These are phyloP conservation scores for Lasiodiplodia citricola DNA, from an alignment of 2,329 filamentous ascomycete species.

Conservation along the genomic window DNA sequence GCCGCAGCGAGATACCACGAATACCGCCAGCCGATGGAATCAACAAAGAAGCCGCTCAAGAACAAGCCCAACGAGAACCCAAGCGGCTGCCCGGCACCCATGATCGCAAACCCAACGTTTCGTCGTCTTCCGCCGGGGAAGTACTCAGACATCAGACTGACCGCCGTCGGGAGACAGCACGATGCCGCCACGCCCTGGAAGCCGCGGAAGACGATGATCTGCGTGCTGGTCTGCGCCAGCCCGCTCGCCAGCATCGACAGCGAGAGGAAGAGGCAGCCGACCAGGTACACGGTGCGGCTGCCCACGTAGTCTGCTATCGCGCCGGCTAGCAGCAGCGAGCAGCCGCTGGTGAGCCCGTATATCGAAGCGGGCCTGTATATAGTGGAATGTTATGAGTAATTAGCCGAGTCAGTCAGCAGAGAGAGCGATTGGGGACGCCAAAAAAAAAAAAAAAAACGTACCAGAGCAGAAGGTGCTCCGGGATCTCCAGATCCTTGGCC, in stretches of 20 bases:
- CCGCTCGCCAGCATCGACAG: conserved; percentile 51
- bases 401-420: no score
- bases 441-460: conserved; percentile 22
- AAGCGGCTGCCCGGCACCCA: conserved; percentile 58
- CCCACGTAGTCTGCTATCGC: conserved; percentile 60
- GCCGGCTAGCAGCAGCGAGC: conserved; percentile 56
- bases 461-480: conserved; percentile 37
- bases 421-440: no score
- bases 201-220: conserved; percentile 56
- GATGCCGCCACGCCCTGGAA: conserved; percentile 54
- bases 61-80: conserved; percentile 59
- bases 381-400: no score
- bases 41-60: conserved; percentile 56
- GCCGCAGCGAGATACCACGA: conserved; percentile 56
- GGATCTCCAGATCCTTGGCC: conserved; percentile 37
- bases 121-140: conserved; percentile 54
- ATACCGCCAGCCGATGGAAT: conserved; percentile 57
- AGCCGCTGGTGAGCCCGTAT: conserved; percentile 53
- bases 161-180: conserved; percentile 55
- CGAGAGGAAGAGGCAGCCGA: conserved; percentile 41
- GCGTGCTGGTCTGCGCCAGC: conserved; percentile 38
- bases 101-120: conserved; percentile 58
- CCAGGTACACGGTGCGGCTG: conserved; percentile 52
- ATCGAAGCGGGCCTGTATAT: conserved; percentile 43
- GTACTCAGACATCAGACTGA: conserved; percentile 55